Evolutionary conservation across 1,284 basidiomycete genomes (phyloP), one percentile per base, ranked within the genome.

Genomic region (Marasmius fiardii): DNA sequence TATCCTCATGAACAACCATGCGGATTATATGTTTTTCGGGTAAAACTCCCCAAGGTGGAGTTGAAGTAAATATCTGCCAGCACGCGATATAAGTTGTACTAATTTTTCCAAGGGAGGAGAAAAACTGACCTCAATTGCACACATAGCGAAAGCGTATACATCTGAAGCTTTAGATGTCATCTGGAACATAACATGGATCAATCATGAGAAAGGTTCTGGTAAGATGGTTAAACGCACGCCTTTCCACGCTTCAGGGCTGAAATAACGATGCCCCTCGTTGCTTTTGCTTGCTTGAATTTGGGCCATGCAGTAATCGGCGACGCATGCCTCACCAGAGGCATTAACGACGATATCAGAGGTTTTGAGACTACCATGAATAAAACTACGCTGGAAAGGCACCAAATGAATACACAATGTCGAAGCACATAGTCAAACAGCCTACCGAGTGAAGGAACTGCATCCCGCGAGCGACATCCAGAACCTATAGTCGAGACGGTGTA

Each of bases 181-280:
- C 66, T 67, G 43, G 6, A 18, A 48, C 12, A 21, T 35, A 43
- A 31, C 33, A 54, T 37, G 33, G 31, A 28, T 45, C 24, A 14
- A 41, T 24, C 8, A 54, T 41, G 34, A 31, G 24, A 18, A 49
- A 31, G 8, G 2, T n/a, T 4, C 43, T 33, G n/a, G 26, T 28
- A 53, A n/a, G n/a, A n/a, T n/a, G n/a, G n/a, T n/a, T n/a, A n/a
- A 23, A 34, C 66, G 39, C 44, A 67, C 65, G 28, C 66, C 66
- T 56, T 68, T 68, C 66, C 65, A 67, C 10, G 62, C 61, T 47
- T 68, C 67, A 4, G 67, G 67, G 43, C 67, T 68, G 31, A 63
- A 63, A 54, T 68, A 68, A 41, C 65, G 53, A 54, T 67, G 63
- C 2, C 61, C 63, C 18, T 60, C 54, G 18, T 43, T 43, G 51